phyloP scores from a whole-genome alignment of 805 yeast species.

The Yamadazyma paraphyllophila region DNA sequence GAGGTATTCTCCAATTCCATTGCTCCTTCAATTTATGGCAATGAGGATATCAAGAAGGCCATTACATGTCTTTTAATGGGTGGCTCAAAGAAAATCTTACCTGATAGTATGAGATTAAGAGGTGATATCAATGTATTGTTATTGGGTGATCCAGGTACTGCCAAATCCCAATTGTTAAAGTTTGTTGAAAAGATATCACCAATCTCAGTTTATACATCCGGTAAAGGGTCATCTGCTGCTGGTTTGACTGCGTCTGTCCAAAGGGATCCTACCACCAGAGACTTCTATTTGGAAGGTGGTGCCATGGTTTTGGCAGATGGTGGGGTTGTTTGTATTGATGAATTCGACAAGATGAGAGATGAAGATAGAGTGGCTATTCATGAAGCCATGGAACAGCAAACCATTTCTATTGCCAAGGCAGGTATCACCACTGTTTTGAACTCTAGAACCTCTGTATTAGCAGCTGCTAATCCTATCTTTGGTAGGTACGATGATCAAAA shows the following conservation, averaged over 20 bases:
- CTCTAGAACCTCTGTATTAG: conserved; percentile 93
- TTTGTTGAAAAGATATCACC: conserved; percentile 95
- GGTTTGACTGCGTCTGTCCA: conserved; percentile 99
- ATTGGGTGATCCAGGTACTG: conserved; percentile 98
- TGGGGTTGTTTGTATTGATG: conserved; percentile 98
- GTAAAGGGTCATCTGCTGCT: conserved; percentile 99
- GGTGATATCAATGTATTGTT: conserved; percentile 94
- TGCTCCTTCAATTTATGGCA: conserved; percentile 97
- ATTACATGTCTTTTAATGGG: conserved; percentile 91
- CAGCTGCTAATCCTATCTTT: conserved; percentile 97
- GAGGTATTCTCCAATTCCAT: conserved; percentile 83
- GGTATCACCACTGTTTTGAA: conserved; percentile 96
- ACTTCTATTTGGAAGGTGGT: conserved; percentile 96
- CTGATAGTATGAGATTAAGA: conserved; percentile 94
- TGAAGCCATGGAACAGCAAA: conserved; percentile 99
- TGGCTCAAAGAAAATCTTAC: conserved; percentile 87
- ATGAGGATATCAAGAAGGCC: conserved; percentile 87
- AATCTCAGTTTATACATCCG: conserved; percentile 93
- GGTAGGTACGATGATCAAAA: conserved; percentile 96
- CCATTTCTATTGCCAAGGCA: conserved; percentile 97
- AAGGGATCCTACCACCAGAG: conserved; percentile 82
- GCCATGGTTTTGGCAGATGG: conserved; percentile 99
- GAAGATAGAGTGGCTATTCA: conserved; percentile 98
- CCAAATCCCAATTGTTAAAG: conserved; percentile 92
- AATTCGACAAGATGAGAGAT: conserved; percentile 98